Percentiles rank a stretch among this genome's conserved stretches.
Conservation (phyloP, 78 protist species). For the Blattamonas nauphoetae region DNA sequence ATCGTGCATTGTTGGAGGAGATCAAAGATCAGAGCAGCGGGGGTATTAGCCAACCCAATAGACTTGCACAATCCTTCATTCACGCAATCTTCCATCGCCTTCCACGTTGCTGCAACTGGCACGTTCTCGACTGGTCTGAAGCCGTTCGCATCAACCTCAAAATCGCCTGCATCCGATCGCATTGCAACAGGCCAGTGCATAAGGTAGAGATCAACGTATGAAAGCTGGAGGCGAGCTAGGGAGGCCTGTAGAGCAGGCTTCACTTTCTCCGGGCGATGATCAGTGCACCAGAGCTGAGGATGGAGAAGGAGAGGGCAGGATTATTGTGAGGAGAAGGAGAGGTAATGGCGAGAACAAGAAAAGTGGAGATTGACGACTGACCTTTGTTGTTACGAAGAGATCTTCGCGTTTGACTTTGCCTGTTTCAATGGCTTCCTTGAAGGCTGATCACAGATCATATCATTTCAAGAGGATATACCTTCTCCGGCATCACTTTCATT, state of each 20-base stretch:
- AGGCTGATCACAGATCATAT: background rate
- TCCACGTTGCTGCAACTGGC: conserved; percentile 57
- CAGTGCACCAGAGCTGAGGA: conserved; percentile 48
- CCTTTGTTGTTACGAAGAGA: conserved; percentile 5
- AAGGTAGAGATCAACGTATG: conserved; percentile 58
- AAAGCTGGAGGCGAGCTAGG: conserved; percentile 40
- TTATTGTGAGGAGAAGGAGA: too few relatives aligned
- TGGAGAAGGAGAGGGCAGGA: background rate
- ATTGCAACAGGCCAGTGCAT: conserved; percentile 57
- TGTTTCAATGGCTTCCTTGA: background rate
- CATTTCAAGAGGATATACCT: too few relatives aligned
- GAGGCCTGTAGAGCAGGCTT: conserved; percentile 25
- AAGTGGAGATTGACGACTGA: background rate
- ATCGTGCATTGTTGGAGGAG: background rate
- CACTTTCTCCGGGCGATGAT: conserved; percentile 42
- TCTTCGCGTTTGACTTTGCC: conserved; percentile 41
- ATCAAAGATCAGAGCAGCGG: background rate
- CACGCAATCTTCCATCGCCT: conserved; percentile 53
- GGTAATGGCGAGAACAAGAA: too few relatives aligned
- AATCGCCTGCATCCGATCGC: background rate
- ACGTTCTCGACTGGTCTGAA: background rate
- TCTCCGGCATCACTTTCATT: background rate
- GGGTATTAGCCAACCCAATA: conserved; percentile 7
- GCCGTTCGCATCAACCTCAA: background rate
- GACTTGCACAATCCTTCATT: conserved; percentile 27